Conservation (phyloP, 306 rosid genomes). For the Cicer bijugum region DNA sequence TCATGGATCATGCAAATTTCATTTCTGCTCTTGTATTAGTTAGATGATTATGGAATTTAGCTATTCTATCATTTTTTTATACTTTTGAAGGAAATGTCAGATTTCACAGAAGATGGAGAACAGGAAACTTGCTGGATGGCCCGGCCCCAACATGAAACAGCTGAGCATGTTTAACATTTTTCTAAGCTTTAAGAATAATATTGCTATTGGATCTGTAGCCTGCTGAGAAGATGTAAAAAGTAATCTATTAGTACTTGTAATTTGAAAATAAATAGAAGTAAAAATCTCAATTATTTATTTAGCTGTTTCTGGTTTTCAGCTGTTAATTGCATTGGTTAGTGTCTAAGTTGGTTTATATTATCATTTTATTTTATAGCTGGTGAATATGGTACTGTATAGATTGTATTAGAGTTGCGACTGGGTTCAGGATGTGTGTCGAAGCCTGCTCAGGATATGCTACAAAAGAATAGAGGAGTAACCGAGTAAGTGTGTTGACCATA, state of each 20-base stretch:
- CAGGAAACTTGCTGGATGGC: constrained; percentile 17
- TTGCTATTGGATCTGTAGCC: neutral
- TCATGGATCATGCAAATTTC: neutral
- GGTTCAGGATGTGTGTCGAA: constrained; percentile 32
- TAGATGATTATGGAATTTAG: constrained; percentile 29
- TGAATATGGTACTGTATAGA: constrained; percentile 14
- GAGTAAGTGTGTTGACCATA: neutral
- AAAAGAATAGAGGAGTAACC: constrained; percentile 31
- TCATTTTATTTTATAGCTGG: constrained; percentile 7
- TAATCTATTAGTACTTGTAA: constrained; percentile 25
- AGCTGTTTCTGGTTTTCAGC: constrained; percentile 26
- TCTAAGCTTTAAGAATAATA: constrained; percentile 17
- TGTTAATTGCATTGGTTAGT: constrained; percentile 30
- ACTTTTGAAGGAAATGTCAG: neutral
- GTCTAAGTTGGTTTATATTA: constrained; percentile 18
- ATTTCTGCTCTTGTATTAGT: neutral
- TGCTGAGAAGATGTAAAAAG: constrained; percentile 32
- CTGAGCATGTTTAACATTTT: constrained; percentile 1
- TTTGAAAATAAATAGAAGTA: constrained; percentile 33
- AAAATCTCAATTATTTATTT: constrained; percentile 28
- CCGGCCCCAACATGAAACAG: neutral
- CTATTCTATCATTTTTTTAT: constrained; percentile 25
- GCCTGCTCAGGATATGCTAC: constrained; percentile 14
- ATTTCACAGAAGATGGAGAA: constrained; percentile 8
- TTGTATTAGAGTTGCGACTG: constrained; percentile 3